Base-by-base conservation (phyloP, 176 grass and related monocot genomes). In the Melocanna baccifera region DNA sequence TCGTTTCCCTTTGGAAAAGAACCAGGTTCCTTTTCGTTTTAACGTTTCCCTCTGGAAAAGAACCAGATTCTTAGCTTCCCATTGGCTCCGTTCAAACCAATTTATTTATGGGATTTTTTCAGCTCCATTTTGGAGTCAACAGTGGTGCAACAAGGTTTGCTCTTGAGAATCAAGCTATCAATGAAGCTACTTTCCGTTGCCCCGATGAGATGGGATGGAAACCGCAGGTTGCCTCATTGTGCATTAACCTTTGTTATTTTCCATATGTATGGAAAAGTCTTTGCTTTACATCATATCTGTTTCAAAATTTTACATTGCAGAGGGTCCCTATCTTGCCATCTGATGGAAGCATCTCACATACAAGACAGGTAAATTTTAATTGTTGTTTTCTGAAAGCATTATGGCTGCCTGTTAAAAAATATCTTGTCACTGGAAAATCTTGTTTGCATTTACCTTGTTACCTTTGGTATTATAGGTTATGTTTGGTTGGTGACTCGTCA, bases 191-290 rank as follows among this genome's bases (percentile, higher is more conserved):
- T 58, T 96, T 96, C 72, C 43, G 86, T 45, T 96, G 91, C 39
- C 91, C 91, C 62, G 94, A 96, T 93, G 94, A 96, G 84, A 72
- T 93, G 42, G 94, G 94, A 74, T 96, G 94, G 94, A 96, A 96
- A 72, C 94, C 94, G 66, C 94, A 96, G 94, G 94, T 96, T 76
- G 8, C 6, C 42, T 50, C 53, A 28, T 86, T 69, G 65, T 77
- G 12, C 14, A 62, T 88, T 32, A 77, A 34, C 55, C 34, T 74
- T 32, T 69, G 18, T 55, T 40, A 22, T 65, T 81, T 48, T 69
- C 40, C n/a, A 28, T 51, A 34, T 39, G n/a, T 48, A 63, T 8
- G 71, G 23, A 20, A 28, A 48, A 51, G 43, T 71, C 20, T 1
- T 41, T 29, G 13, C 1, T 13, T 13, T 86, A 51, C 48, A 9